A percentile compares a stretch with the other conserved stretches of the same genome.
phyloP scores from a whole-genome alignment of 371 early-diverging fungal genomes.

The Mucor racemosus region DNA sequence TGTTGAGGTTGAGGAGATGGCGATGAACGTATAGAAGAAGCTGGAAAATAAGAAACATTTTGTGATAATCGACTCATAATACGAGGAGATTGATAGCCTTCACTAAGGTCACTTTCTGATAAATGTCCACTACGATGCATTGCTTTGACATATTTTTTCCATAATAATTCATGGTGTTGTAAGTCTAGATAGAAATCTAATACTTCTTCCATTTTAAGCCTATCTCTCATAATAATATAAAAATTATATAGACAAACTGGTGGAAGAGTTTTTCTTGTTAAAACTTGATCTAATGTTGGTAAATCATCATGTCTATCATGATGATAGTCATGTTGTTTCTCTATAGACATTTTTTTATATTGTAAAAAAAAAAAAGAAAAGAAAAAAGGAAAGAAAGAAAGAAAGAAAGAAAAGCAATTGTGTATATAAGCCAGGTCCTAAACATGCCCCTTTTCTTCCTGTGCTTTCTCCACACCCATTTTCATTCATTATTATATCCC shows the following conservation, averaged over 20 bases:
- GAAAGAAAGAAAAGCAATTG: slow-evolving; percentile 1
- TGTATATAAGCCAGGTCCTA: not conserved
- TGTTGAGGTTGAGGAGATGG: slow-evolving; percentile 6
- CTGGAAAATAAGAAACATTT: not conserved
- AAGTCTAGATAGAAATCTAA: slow-evolving; percentile 74
- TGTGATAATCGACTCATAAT: slow-evolving; percentile 41
- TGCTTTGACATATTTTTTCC: slow-evolving; percentile 59
- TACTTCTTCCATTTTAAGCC: slow-evolving; percentile 62
- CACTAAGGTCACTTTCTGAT: slow-evolving; percentile 45
- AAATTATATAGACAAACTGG: slow-evolving; percentile 73
- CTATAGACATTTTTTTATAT: not conserved
- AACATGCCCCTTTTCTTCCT: slow-evolving; percentile 1
- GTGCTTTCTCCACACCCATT: too few species aligned
- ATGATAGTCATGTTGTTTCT: not conserved
- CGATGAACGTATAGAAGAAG: not conserved
- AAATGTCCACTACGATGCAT: slow-evolving; percentile 45
- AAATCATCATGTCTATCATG: slow-evolving; percentile 27
- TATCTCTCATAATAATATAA: slow-evolving; percentile 69
- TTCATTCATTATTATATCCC: not conserved
- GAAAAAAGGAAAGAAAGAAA: slow-evolving; percentile 6
- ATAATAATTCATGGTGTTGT: slow-evolving; percentile 65
- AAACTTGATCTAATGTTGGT: slow-evolving; percentile 66
- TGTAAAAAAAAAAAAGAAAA: not conserved
- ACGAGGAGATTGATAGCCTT: slow-evolving; percentile 47
- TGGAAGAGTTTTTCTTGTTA: slow-evolving; percentile 64